Evolutionary conservation across 306 rosid species (phyloP), one percentile per base, ranked within the genome.

Genomic region (Quercus suber): DNA sequence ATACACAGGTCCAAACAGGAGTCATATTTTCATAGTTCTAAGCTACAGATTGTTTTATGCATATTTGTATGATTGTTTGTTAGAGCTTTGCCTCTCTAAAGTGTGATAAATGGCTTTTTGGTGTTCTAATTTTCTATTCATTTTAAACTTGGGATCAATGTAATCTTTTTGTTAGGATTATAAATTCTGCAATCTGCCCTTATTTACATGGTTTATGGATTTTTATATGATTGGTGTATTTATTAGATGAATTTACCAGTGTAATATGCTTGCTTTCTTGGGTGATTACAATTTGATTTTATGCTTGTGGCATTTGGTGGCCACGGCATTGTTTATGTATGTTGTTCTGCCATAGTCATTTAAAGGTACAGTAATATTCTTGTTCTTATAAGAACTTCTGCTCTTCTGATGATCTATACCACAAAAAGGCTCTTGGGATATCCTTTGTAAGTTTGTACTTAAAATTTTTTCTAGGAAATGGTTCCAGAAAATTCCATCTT

Each of bases 201-300:
- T 2, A 63, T 6, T 63, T 63, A 3, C 17, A 63, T 28, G 30
- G 11, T 28, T 28, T 28, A 15, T 63, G 69, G 17, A 1, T 63
- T 63, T 15, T 27, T 14, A 28, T 63, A 35, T 15, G 20, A 28
- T 63, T 63, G 69, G 20, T 63, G 41, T 28, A 20, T 27, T 63
- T 15, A 63, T 27, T 28, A 64, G 45, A 30, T n/a, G 30, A 70
- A 21, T 70, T 23, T 20, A 1, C 74, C 73, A 30, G 51, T 75
- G 49, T 75, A 43, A 58, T 45, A 56, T 55, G 31, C 61, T 69
- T n/a, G 71, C 37, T 51, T 72, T 69, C n/a, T 53, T 60, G 6
- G 49, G 33, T 55, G 58, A 71, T 55, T 74, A 56, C 64, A 19
- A 71, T 19, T 3, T 55, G 82, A 25, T 37, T 80, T 51, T 61